These are phyloP conservation scores for Solanum gandarillasii DNA, from an alignment of 257 asterid genomes.

Conservation along the genomic window DNA sequence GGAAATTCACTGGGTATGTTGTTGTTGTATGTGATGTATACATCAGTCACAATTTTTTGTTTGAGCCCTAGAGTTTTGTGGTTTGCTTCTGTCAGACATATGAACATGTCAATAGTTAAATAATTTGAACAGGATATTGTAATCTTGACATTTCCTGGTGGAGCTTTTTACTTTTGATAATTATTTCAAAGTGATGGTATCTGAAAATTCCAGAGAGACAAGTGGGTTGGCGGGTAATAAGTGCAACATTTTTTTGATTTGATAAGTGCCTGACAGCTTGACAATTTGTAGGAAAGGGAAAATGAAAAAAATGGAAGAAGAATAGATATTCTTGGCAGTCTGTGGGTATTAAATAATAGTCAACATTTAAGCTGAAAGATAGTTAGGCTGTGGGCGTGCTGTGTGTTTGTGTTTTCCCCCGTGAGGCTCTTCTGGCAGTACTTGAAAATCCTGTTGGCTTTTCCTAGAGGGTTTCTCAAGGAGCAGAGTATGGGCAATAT, in stretches of 20 bases:
- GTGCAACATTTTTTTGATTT: neutral
- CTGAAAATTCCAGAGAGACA: neutral
- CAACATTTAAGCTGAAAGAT: neutral
- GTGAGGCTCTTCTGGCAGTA: neutral
- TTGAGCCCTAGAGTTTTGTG: neutral
- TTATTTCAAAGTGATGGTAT: neutral
- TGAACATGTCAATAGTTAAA: neutral
- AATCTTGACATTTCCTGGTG: neutral
- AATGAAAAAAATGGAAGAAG: neutral
- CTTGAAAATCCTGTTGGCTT: neutral
- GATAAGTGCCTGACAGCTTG: neutral
- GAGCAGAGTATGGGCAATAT: neutral
- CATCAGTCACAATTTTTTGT: neutral
- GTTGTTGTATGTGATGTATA: neutral
- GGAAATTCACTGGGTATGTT: neutral
- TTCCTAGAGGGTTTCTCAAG: neutral
- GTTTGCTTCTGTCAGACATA: neutral
- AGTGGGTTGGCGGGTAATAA: neutral
- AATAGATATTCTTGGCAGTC: neutral
- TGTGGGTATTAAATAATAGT: neutral
- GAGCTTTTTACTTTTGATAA: neutral
- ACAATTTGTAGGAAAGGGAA: neutral
- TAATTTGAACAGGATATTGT: neutral
- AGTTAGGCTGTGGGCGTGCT: neutral
- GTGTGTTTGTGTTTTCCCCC: neutral